A percentile compares a stretch with the other conserved stretches of the same genome.
Evolutionary conservation across 805 yeast species (phyloP).

Genomic region (Blastobotrys americana): DNA sequence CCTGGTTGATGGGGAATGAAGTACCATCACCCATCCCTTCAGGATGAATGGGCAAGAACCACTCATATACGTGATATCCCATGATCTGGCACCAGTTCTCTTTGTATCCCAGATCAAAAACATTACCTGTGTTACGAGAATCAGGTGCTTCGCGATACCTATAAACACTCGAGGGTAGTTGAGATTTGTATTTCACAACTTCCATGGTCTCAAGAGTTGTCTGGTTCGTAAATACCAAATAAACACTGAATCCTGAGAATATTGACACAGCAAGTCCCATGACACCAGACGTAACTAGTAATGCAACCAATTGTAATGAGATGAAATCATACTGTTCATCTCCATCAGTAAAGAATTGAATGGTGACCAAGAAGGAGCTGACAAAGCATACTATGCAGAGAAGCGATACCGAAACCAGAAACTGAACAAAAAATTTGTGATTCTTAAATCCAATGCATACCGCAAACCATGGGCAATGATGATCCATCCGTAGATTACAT

Average conservation of each 20-base stretch:
- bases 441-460: conserved; percentile 77
- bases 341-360: conserved; percentile 20
- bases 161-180: conserved; percentile 28
- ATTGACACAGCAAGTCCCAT: conserved; percentile 50
- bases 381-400: conserved; percentile 40
- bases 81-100: conserved; percentile 63
- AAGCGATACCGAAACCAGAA: conserved; percentile 47
- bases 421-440: conserved; percentile 74
- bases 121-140: conserved; percentile 48
- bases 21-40: conserved; percentile 35
- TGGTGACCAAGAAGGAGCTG: conserved; percentile 28
- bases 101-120: conserved; percentile 63
- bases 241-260: conserved; percentile 46
- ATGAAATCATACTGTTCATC: conserved; percentile 33
- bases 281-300: conserved; percentile 47
- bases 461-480: conserved; percentile 86
- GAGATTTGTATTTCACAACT: conserved; percentile 30
- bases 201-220: conserved; percentile 74
- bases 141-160: conserved; percentile 39
- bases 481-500: conserved; percentile 50
- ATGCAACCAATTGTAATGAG: conserved; percentile 53
- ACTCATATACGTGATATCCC: conserved; percentile 60
- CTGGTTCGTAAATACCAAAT: conserved; percentile 50
- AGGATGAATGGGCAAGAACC: conserved; percentile 59
- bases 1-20: conserved; percentile 29